Base-by-base conservation (phyloP, 192 early-diverging fungal genomes). In the Pilaira anomala region DNA sequence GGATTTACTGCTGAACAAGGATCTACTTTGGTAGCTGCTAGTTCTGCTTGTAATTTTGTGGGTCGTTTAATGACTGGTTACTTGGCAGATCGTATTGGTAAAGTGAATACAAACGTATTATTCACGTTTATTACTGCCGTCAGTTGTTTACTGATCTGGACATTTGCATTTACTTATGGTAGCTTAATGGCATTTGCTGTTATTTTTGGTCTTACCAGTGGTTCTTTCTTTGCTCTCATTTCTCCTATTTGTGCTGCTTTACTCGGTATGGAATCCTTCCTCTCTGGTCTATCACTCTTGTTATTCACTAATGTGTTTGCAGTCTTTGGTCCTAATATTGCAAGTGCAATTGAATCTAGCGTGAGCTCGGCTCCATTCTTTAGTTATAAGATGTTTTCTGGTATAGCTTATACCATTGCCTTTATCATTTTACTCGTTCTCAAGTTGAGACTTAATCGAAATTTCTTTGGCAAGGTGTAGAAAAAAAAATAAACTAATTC, bases 361-460 rank as follows among this genome's bases (percentile, higher is more conserved):
- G 50, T 75, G 6, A 26, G 44, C 7, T 65, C 74, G 0, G 46
- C 62, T 5, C 50, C 68, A 1, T 70, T 54, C 16, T 68, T 78
- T 48, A 59, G 67, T 25, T 62, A 79, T 13, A 74, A 76, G 63
- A 70, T 82, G 66, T 82, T 74, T 66, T 50, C 69, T 21, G 67
- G 72, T 18, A 52, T 48, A 40, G 24, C 42, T 12, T 69, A 69
- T 57, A 13, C 62, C 2, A 1, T 56, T 13, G 58, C 30, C 6
- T 50, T 52, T 5, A 4, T 62, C 3, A 2, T 69, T 56, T 22
- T 69, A 2, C 7, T 55, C 18, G 25, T 56, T 14, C 42, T 69
- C 18, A 69, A 63, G 42, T 44, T 69, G 4, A 46, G 67, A 41
- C 7, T 69, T 13, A 56, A 56, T 40, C 36, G 53, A n/a, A 54